Percentiles rank a stretch among this genome's conserved stretches.
phyloP scores from a whole-genome alignment of 495 filamentous ascomycete species.

The Trichoderma virens region DNA sequence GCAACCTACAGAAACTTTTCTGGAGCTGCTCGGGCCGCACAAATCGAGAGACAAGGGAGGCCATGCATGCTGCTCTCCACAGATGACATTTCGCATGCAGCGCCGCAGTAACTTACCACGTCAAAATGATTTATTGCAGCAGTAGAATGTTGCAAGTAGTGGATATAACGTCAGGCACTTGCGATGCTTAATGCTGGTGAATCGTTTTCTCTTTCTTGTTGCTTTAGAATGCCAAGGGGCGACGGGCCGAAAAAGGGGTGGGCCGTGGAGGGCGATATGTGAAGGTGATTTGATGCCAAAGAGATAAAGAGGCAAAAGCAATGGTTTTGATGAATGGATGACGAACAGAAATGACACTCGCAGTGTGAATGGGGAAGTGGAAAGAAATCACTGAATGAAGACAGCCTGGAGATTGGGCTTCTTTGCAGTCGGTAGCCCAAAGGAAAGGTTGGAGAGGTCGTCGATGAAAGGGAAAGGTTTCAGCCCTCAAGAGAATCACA shows the following conservation, averaged over 20 bases:
- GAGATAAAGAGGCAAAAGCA: background rate
- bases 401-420: background rate
- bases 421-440: too few relatives aligned
- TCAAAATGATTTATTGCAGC: background rate
- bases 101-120: constrained; percentile 1
- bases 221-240: background rate
- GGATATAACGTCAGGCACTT: background rate
- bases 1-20: constrained; percentile 1
- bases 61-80: constrained; percentile 7
- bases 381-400: background rate
- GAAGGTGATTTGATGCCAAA: background rate
- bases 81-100: constrained; percentile 1
- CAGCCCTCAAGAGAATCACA: too few relatives aligned
- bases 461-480: too few relatives aligned
- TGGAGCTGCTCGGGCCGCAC: background rate
- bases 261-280: background rate
- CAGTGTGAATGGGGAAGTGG: background rate
- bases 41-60: background rate
- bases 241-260: constrained; percentile 5
- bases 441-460: too few relatives aligned
- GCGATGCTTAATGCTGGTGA: background rate
- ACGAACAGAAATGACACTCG: background rate
- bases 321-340: background rate
- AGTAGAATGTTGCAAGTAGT: background rate
- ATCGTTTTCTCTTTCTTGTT: background rate